A percentile compares a stretch with the other conserved stretches of the same genome.
phyloP scores from a whole-genome alignment of 768 basidiomycete genomes.

The Leucocoprinus sp. region DNA sequence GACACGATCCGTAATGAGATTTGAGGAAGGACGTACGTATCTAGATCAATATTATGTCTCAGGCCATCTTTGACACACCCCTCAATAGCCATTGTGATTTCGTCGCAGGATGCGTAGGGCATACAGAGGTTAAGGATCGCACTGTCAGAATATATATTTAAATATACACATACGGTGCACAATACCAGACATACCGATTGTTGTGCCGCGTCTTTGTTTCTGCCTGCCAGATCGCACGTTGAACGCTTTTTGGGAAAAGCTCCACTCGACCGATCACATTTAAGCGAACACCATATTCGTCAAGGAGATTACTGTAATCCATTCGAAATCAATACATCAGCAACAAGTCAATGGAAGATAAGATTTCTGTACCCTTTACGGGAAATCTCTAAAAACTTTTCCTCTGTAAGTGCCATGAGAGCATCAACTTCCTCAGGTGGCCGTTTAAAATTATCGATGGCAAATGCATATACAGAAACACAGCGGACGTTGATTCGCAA shows the following conservation, averaged over 20 bases:
- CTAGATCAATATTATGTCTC: constrained; percentile 16
- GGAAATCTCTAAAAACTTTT: constrained; percentile 70
- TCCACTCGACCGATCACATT: constrained; percentile 70
- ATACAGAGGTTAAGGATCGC: constrained; percentile 88
- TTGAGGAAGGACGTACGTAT: constrained; percentile 14
- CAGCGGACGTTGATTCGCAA: constrained; percentile 70
- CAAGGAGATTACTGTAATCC: constrained; percentile 58
- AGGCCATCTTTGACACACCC: constrained; percentile 35
- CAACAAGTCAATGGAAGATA: background rate
- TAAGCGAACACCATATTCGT: constrained; percentile 76
- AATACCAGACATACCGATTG: constrained; percentile 38
- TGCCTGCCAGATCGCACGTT: constrained; percentile 57
- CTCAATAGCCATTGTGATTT: constrained; percentile 77
- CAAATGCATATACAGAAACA: constrained; percentile 95
- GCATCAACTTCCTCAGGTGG: constrained; percentile 78
- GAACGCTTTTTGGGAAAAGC: constrained; percentile 75
- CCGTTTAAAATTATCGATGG: constrained; percentile 95
- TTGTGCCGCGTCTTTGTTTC: constrained; percentile 74
- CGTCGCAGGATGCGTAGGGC: constrained; percentile 87
- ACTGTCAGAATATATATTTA: constrained; percentile 29
- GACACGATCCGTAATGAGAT: background rate
- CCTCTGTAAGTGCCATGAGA: constrained; percentile 79
- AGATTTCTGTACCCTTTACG: constrained; percentile 60
- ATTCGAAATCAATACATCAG: background rate
- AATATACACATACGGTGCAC: constrained; percentile 31